Evolutionary conservation across 306 rosid genomes (phyloP).

Genomic region (Quercus bicolor): DNA sequence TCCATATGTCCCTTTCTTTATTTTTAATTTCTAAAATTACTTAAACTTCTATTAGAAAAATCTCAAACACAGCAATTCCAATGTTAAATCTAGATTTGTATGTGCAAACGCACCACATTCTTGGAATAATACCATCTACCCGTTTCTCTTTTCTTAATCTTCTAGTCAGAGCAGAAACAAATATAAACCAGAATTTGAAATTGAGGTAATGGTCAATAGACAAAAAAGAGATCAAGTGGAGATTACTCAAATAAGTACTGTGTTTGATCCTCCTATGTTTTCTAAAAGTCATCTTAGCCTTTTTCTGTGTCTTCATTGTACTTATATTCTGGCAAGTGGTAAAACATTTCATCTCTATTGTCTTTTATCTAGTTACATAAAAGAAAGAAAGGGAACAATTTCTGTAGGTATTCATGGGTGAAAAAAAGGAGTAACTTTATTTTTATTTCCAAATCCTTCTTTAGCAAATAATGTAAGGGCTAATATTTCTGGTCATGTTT

Average conservation of each 20-base stretch:
- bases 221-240: background rate
- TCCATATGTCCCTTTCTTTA: background rate
- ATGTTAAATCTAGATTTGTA: background rate
- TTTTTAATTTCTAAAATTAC: background rate
- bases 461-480: background rate
- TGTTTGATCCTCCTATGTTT: background rate
- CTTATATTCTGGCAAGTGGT: background rate
- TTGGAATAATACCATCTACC: background rate
- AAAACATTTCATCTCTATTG: background rate
- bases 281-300: background rate
- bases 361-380: background rate
- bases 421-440: background rate
- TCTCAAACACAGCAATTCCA: background rate
- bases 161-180: background rate
- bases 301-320: constrained; percentile 22
- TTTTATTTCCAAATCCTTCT: background rate
- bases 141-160: background rate
- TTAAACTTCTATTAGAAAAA: background rate
- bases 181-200: background rate
- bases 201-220: background rate
- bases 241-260: background rate
- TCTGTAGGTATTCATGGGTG: background rate
- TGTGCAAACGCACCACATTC: background rate
- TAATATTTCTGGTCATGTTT: background rate
- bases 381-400: background rate